Percentiles rank a stretch among this genome's conserved stretches.
These are phyloP conservation scores for Schoenoplectus tabernaemontani DNA, from an alignment of 202 grass and related monocot genomes.

Conservation along the genomic window DNA sequence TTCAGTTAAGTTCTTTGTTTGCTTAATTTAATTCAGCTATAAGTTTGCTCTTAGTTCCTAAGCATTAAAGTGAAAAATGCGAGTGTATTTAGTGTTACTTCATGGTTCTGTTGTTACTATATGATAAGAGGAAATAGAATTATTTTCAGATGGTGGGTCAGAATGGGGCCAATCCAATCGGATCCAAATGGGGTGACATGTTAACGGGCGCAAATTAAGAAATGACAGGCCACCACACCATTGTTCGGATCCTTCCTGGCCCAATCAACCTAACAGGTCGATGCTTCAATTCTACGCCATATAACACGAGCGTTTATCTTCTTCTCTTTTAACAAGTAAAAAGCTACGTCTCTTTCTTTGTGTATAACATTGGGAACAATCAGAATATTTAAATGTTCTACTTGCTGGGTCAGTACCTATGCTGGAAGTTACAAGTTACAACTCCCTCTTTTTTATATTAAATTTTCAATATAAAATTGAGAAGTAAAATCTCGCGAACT, in stretches of 20 bases:
- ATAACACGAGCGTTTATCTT: not conserved
- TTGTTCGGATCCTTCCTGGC: not conserved
- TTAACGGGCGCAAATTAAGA: not conserved
- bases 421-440: no score
- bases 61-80: not conserved
- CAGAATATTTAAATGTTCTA: no score
- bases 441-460: no score
- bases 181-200: not conserved
- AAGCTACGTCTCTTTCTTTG: no score
- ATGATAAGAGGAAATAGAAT: not conserved
- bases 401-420: no score
- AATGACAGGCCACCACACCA: not conserved
- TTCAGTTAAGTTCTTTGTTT: not conserved
- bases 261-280: not conserved
- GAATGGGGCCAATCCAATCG: not conserved
- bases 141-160: not conserved
- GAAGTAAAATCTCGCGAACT: no score
- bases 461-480: no score
- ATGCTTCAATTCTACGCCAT: not conserved
- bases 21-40: not conserved
- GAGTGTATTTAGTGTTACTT: not conserved
- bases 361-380: no score
- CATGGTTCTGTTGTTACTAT: not conserved
- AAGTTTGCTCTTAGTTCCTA: not conserved
- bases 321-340: no score